These are phyloP conservation scores for Sclerotinia sclerotiorum DNA, from an alignment of 2,329 filamentous ascomycete species.

Conservation along the genomic window DNA sequence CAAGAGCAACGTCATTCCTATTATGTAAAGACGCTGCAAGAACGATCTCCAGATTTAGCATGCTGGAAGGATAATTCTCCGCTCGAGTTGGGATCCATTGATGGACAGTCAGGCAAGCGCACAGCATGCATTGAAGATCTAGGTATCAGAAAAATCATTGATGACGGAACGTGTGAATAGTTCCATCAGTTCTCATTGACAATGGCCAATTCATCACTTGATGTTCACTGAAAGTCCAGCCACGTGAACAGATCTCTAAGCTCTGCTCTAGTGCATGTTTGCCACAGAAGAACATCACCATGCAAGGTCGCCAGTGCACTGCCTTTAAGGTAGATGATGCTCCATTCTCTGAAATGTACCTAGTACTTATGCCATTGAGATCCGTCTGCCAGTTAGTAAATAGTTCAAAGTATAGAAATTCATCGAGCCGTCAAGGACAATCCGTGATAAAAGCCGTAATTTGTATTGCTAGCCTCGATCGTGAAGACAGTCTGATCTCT, in stretches of 20 bases:
- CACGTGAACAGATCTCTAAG: background rate
- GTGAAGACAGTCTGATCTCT: slow-evolving; percentile 1
- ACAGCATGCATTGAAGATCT: background rate
- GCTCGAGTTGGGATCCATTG: too few relatives aligned
- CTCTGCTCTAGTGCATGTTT: background rate
- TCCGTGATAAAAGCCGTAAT: background rate
- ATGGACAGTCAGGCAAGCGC: background rate
- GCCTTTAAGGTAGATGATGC: background rate
- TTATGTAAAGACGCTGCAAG: background rate
- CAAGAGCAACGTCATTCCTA: background rate
- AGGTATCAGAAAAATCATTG: background rate
- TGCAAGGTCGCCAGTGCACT: background rate
- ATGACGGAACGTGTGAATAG: background rate
- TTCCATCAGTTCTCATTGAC: background rate
- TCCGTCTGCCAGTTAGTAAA: background rate
- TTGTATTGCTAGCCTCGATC: slow-evolving; percentile 4
- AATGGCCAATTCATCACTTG: slow-evolving; percentile 3
- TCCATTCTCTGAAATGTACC: background rate
- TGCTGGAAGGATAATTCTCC: background rate
- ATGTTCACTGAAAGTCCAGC: background rate
- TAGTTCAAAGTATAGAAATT: background rate
- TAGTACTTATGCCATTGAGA: background rate
- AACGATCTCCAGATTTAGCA: background rate
- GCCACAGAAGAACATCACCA: background rate
- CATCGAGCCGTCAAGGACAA: background rate